Percentiles rank a stretch among this genome's conserved stretches.
phyloP scores from a whole-genome alignment of 768 basidiomycete species.

The Serendipita sp. region DNA sequence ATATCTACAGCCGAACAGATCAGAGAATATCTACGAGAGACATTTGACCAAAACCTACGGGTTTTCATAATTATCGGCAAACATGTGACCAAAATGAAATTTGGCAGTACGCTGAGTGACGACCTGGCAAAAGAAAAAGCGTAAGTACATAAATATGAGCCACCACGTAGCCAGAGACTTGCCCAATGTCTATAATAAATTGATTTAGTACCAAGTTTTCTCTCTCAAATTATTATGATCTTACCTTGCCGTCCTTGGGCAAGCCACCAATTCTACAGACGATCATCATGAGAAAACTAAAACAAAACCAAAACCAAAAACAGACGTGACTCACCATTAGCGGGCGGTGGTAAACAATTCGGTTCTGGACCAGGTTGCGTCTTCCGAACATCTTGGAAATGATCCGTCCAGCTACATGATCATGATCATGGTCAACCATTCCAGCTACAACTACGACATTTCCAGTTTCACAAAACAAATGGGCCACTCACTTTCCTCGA shows the following conservation, averaged over 20 bases:
- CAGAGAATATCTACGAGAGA: constrained; percentile 1
- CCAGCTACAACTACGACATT: no score
- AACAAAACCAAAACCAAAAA: no score
- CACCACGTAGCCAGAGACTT: no score
- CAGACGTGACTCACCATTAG: constrained; percentile 30
- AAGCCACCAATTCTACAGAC: constrained; percentile 47
- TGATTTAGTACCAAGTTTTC: no score
- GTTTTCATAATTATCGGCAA: constrained; percentile 42
- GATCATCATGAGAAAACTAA: no score
- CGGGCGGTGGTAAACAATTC: constrained; percentile 43
- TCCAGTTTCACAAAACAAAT: no score
- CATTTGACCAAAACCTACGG: constrained; percentile 27
- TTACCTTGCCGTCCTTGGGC: constrained; percentile 50
- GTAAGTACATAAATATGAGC: neutral
- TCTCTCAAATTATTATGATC: constrained; percentile 9
- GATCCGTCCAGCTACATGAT: constrained; percentile 44
- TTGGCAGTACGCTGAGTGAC: constrained; percentile 48
- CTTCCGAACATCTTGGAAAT: constrained; percentile 38
- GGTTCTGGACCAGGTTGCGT: constrained; percentile 49
- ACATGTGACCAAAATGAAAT: constrained; percentile 44
- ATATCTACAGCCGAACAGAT: constrained; percentile 24
- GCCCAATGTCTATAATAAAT: no score
- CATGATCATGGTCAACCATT: no score
- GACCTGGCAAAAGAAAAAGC: constrained; percentile 23
- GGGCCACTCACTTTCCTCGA: constrained; percentile 21